Base-by-base conservation (phyloP, 257 asterid genomes). In the Solanum chiquidenum region DNA sequence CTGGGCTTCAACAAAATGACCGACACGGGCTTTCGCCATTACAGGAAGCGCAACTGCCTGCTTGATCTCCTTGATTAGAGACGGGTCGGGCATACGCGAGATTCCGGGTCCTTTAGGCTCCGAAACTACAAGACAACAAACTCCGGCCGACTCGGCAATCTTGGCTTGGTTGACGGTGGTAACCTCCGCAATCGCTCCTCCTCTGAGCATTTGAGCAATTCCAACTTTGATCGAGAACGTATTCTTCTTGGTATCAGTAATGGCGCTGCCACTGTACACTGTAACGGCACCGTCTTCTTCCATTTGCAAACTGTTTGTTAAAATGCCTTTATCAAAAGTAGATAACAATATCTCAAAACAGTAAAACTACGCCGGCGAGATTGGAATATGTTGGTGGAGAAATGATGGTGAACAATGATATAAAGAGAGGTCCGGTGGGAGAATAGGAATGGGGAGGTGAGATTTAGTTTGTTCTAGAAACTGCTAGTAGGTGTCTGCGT, bases 1-100 rank as follows among this genome's bases (percentile, higher is more conserved):
- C 91, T 96, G 99, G 1, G 97, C 98, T 86, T 96, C 99, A 14
- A 96, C 98, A 85, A 95, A 96, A 86, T 96, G 99, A 33, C 99
- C 99, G 27, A 96, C 95, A 72, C 98, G 90, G 60, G 91, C 91
- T 83, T 94, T 92, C 21, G 95, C 98, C 92, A 96, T 91, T 18
- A 93, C 91, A 21, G 98, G 98, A 44, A 96, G 93, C 11, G 98
- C 82, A 9, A 95, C 85, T 5, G 95, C 91, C 55, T 90, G 93
- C 75, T 95, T 96, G 91, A 96, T 95, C 35, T 94, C 97, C 14
- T 96, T 95, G 58, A 96, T 91, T 21, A 94, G 87, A 12, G 93
- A 85, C 7, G 98, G 99, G 89, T 96, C 98, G 14, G 98, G 90
- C 99, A 96, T 95, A 40, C 99, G 98, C 6, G 95, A 89, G 11